Base-by-base conservation (phyloP, 306 rosid species). In the Cicer yamashitae region DNA sequence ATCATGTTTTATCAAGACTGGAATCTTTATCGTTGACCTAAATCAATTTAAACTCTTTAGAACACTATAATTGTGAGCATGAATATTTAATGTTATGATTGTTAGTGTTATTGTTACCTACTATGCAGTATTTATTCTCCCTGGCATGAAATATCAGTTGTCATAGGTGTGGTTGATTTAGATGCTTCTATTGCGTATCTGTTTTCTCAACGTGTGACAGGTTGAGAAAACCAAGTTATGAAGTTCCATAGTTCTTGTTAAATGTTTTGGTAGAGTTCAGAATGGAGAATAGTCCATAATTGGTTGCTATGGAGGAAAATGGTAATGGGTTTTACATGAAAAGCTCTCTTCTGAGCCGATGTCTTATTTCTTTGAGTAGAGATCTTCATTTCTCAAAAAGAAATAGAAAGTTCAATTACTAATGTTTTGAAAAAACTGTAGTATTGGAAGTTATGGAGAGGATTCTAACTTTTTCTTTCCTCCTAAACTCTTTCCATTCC, bases 31-130 rank as follows among this genome's bases (percentile, higher is more conserved):
- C 66, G 6, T 60, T 38, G 44, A 1, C 20, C 11, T 60, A 34
- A 34, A 60, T 34, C 17, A 30, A 34, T 13, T 60, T 13, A 7
- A 60, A 34, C 6, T 13, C 17, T 59, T 10, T 10, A 59, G 6
- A 30, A 30, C 10, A 1, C 7, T 70, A 20, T 34, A 73, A 47
- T 68, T 17, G 59, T 50, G 43, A 38, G 70, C 70, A 45, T 56
- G 57, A 17, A 56, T 78, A 18, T 48, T 51, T 6, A 50, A 50
- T 76, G 56, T 14, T 45, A 50, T 75, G 79, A 62, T 40, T 25
- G 10, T 9, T 30, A 30, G 37, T 4, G 37, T 30, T 52, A 9
- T 7, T 67, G 46, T 3, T 10, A 43, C 15, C 50, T 10, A 34
- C 9, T 3, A n/a, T 72, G 50, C 20, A 6, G 6, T 30, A 30